Base-by-base conservation (phyloP, 495 filamentous ascomycete species). In the Penicillium lagena region DNA sequence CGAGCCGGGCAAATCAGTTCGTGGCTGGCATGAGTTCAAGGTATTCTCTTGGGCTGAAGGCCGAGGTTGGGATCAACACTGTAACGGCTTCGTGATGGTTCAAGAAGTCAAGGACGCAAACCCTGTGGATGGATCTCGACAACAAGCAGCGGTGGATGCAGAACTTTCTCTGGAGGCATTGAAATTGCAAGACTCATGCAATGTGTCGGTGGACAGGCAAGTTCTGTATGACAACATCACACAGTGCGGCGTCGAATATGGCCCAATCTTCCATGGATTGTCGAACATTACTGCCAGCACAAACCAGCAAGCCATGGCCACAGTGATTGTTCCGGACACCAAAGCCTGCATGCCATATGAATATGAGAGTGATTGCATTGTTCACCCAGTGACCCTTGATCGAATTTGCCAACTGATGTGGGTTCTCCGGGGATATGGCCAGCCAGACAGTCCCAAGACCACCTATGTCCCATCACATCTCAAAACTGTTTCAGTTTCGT, bases 371-470 rank as follows among this genome's bases (percentile, higher is more conserved):
- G 50, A 60, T 1, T 72, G 59, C 43, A 53, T 74, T 31, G 40
- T 70, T 1, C 75, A 77, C 35, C 73, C 76, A 8, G 59, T 69
- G 0, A 58, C 67, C 1, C 44, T 78, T 6, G 76, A 78, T 33
- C 49, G 61, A 17, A 64, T 72, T 45, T 47, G 71, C 6, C 75
- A 79, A 39, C 28, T 55, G 4, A 47, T 59, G 50, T 64, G 60
- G 60, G 31, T 52, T 1, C 49, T 64, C 1, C 35, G 27, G 6
- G 60, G 60, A 2, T 62, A 51, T 35, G 51, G 51, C 4, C 32
- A 56, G 17, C 48, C 50, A 9, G 52, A 22, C 22, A 4, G 50
- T 10, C 38, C 40, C 0, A 43, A 53, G 14, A 29, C 42, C 2
- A 56, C 55, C 4, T 39, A 45, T 29, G 43, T 63, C 4, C 57